These are phyloP conservation scores for Heterobasidion occidentale DNA, from an alignment of 1,284 basidiomycete species.

Conservation along the genomic window DNA sequence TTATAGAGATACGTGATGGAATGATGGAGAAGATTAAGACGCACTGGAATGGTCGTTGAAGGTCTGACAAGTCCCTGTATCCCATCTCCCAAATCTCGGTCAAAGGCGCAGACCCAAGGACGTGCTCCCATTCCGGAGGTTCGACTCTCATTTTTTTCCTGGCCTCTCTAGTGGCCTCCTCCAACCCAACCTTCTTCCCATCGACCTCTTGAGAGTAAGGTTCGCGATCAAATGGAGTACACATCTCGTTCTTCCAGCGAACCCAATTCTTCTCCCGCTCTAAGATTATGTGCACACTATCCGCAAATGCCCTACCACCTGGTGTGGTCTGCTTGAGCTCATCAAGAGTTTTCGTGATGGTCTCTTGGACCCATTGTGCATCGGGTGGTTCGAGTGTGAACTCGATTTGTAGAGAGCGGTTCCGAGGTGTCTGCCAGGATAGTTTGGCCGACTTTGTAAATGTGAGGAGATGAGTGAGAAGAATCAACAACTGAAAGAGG, in stretches of 20 bases:
- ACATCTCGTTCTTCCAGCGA: slow-evolving; percentile 76
- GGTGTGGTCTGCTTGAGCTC: slow-evolving; percentile 71
- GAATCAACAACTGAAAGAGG: slow-evolving; percentile 78
- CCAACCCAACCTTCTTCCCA: slow-evolving; percentile 42
- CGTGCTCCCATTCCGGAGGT: slow-evolving; percentile 51
- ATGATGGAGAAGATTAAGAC: slow-evolving; percentile 15
- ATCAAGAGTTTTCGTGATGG: slow-evolving; percentile 51
- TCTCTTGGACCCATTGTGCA: slow-evolving; percentile 69
- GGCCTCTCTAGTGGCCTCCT: slow-evolving; percentile 48
- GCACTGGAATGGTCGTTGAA: slow-evolving; percentile 61
- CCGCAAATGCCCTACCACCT: slow-evolving; percentile 65
- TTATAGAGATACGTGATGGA: background rate
- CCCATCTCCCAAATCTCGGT: slow-evolving; percentile 79
- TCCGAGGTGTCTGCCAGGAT: slow-evolving; percentile 50
- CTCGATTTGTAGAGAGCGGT: slow-evolving; percentile 73
- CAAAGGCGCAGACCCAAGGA: slow-evolving; percentile 54
- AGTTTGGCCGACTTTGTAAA: slow-evolving; percentile 69
- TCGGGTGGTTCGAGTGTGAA: slow-evolving; percentile 64
- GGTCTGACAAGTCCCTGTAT: slow-evolving; percentile 51
- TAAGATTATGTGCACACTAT: slow-evolving; percentile 61
- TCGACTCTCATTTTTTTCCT: slow-evolving; percentile 47
- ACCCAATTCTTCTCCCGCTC: slow-evolving; percentile 84
- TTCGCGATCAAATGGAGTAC: slow-evolving; percentile 67
- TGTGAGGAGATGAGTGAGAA: slow-evolving; percentile 72
- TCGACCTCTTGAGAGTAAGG: slow-evolving; percentile 44